These are phyloP conservation scores for Bipolaris cookei DNA, from an alignment of 2,329 filamentous ascomycete genomes.

Conservation along the genomic window DNA sequence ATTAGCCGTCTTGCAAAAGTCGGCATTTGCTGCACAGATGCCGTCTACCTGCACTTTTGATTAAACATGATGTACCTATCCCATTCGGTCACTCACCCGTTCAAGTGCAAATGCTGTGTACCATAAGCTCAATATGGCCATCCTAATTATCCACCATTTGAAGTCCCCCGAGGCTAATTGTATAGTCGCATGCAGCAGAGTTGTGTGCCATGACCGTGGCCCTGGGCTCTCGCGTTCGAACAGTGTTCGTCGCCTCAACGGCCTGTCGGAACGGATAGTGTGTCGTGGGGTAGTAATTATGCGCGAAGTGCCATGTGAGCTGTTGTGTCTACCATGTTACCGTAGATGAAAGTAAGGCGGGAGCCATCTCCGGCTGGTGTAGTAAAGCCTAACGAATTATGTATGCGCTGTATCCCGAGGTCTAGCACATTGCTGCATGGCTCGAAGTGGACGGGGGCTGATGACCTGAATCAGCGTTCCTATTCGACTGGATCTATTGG, in stretches of 20 bases:
- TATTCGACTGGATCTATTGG: no score
- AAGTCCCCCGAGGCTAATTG: conserved; percentile 14
- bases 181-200: conserved; percentile 1
- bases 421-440: neutral
- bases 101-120: conserved; percentile 17
- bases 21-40: conserved; percentile 1
- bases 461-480: neutral
- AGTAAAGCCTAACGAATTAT: conserved; percentile 1
- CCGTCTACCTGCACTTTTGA: conserved; percentile 11
- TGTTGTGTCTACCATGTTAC: neutral
- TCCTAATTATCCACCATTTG: conserved; percentile 16
- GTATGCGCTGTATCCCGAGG: conserved; percentile 1
- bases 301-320: conserved; percentile 7
- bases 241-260: conserved; percentile 15
- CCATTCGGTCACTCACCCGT: conserved; percentile 9
- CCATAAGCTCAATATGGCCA: conserved; percentile 13
- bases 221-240: conserved; percentile 15
- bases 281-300: conserved; percentile 13
- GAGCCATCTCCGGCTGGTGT: neutral
- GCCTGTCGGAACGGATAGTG: conserved; percentile 14
- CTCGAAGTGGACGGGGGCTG: neutral
- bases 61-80: conserved; percentile 10
- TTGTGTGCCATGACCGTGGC: conserved; percentile 13
- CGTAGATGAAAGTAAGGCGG: conserved; percentile 2
- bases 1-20: neutral